These are phyloP conservation scores for Eutrema yunnanense DNA, from an alignment of 345 rosid genomes.

Conservation along the genomic window DNA sequence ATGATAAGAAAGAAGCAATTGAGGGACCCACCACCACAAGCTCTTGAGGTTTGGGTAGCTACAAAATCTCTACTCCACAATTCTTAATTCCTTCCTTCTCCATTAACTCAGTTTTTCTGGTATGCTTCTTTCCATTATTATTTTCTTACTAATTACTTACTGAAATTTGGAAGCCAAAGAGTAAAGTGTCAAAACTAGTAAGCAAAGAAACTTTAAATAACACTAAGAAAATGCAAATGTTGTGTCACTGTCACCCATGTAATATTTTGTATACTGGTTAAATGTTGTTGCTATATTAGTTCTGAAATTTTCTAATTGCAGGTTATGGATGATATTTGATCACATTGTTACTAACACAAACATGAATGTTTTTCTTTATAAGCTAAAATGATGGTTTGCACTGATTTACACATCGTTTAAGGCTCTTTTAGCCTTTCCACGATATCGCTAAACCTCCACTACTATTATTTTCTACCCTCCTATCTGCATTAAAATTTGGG, in stretches of 20 bases:
- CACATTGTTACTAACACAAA: background rate
- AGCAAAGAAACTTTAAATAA: no score
- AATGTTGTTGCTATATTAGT: background rate
- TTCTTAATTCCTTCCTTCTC: background rate
- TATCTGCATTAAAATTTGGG: background rate
- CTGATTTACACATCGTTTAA: constrained; percentile 22
- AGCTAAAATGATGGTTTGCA: constrained; percentile 15
- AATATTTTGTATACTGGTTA: background rate
- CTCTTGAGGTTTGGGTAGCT: constrained; percentile 14
- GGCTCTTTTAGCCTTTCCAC: background rate
- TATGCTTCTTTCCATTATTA: background rate
- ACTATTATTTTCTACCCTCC: background rate
- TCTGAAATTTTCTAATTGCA: background rate
- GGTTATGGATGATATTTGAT: background rate
- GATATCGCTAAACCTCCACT: constrained; percentile 10
- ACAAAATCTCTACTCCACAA: constrained; percentile 9
- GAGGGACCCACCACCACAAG: background rate
- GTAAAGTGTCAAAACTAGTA: no score
- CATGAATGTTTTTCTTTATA: background rate
- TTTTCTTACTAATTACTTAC: background rate
- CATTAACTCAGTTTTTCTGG: constrained; percentile 17
- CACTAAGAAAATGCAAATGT: no score
- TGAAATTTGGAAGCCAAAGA: no score
- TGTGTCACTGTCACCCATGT: background rate
- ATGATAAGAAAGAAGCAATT: background rate